Percentiles rank a stretch among this genome's conserved stretches.
phyloP scores from a whole-genome alignment of 139 green algal genomes.

The Tetradesmus lagerheimii region DNA sequence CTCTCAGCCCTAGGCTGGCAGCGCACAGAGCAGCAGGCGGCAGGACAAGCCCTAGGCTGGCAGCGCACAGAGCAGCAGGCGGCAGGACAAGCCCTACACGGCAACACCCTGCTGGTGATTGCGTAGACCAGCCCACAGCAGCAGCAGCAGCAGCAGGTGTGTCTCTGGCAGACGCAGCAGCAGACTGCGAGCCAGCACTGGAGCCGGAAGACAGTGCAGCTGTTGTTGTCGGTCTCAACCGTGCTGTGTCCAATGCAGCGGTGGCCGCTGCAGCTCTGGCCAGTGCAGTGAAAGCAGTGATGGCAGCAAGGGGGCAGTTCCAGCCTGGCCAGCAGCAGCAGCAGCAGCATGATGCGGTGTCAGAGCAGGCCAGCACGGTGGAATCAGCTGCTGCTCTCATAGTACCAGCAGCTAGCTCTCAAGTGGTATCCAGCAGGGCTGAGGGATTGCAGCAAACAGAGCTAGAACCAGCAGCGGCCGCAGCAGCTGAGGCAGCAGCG shows the following conservation, averaged over 20 bases:
- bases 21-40: neutral
- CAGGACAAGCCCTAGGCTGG: neutral
- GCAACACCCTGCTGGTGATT: neutral
- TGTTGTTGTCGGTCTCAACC: neutral
- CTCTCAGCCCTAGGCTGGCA: neutral
- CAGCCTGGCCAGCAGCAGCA: slow-evolving; percentile 1
- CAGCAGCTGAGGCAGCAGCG: neutral
- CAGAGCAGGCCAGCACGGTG: neutral
- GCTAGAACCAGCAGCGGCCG: neutral
- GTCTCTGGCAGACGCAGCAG: neutral
- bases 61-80: neutral
- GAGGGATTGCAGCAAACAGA: neutral
- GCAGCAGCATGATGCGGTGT: neutral
- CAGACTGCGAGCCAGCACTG: neutral
- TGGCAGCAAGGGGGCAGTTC: neutral
- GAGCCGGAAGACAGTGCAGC: neutral
- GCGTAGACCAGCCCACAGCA: neutral
- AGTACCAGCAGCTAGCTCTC: neutral
- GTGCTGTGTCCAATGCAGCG: slow-evolving; percentile 8
- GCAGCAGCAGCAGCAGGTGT: slow-evolving; percentile 16
- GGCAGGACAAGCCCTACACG: neutral
- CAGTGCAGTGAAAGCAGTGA: neutral
- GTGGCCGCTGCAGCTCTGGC: neutral
- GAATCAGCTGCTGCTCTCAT: neutral
- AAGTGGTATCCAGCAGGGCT: neutral